Conservation (phyloP, 2,329 filamentous ascomycete genomes). For the Colletotrichum sp. region DNA sequence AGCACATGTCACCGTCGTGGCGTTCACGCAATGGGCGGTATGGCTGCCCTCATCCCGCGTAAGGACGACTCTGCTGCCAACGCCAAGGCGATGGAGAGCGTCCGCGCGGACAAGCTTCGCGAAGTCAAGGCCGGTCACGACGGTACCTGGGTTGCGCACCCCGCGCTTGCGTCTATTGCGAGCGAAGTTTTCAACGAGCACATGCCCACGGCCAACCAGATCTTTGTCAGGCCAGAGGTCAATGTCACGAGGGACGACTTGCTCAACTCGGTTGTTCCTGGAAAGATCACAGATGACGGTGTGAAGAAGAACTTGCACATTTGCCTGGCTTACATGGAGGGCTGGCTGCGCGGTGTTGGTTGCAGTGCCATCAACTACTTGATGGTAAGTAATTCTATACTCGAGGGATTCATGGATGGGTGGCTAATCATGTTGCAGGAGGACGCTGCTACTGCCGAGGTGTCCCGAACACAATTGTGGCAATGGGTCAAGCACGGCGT, state of each 20-base stretch:
- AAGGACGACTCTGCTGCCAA: conserved; percentile 86
- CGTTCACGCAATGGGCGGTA: conserved; percentile 91
- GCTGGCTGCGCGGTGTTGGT: conserved; percentile 87
- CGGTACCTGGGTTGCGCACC: conserved; percentile 89
- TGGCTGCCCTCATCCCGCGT: conserved; percentile 93
- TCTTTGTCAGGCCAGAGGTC: conserved; percentile 81
- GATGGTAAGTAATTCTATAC: conserved; percentile 54
- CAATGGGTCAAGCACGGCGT: conserved; percentile 78
- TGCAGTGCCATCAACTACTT: conserved; percentile 92
- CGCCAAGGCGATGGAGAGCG: conserved; percentile 84
- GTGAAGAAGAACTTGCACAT: conserved; percentile 94
- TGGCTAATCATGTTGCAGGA: conserved; percentile 47
- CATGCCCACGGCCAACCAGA: conserved; percentile 93
- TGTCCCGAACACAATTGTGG: conserved; percentile 85
- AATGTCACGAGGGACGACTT: conserved; percentile 80
- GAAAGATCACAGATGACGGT: conserved; percentile 82
- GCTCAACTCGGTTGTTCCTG: conserved; percentile 89
- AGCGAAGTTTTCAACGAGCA: conserved; percentile 88
- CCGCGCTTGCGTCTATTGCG: conserved; percentile 81
- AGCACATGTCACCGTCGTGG: conserved; percentile 90
- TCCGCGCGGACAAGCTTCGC: conserved; percentile 86
- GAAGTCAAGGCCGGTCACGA: conserved; percentile 89
- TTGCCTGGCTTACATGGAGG: conserved; percentile 90
- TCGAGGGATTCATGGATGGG: neutral
- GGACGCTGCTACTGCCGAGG: conserved; percentile 88